These are phyloP conservation scores for Sugiyamaella floridensis DNA, from an alignment of 805 yeast genomes.

Conservation along the genomic window DNA sequence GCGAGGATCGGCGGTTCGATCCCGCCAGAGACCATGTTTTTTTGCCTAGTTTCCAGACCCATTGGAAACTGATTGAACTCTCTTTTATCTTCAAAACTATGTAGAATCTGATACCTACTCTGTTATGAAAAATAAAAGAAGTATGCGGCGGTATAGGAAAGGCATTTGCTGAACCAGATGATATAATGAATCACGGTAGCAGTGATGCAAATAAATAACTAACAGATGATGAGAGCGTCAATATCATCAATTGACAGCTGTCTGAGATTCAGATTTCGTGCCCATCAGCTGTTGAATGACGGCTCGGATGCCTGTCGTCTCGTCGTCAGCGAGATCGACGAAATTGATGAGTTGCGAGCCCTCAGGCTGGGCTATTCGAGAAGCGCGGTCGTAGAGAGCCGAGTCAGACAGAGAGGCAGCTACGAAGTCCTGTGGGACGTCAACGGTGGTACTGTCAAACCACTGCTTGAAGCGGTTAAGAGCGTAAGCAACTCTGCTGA, in stretches of 20 bases:
- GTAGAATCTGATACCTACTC: no score
- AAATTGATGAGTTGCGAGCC: constrained; percentile 9
- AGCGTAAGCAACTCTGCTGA: constrained; percentile 4
- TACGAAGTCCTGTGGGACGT: constrained; percentile 1
- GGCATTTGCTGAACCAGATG: no score
- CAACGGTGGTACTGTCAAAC: constrained; percentile 2
- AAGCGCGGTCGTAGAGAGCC: constrained; percentile 3
- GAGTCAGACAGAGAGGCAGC: constrained; percentile 6
- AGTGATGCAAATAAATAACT: no score
- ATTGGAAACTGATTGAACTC: neutral
- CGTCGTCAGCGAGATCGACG: neutral
- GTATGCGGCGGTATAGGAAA: no score
- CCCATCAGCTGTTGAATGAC: neutral
- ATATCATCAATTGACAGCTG: neutral
- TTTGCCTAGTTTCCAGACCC: neutral
- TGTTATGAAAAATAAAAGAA: no score
- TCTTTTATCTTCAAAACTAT: neutral
- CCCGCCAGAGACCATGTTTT: constrained; percentile 12
- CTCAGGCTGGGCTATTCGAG: constrained; percentile 1
- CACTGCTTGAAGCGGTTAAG: constrained; percentile 5
- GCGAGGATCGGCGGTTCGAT: constrained; percentile 14
- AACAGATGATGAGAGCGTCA: neutral
- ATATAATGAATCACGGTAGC: no score
- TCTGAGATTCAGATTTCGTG: neutral
- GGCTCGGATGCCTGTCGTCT: neutral